A percentile compares a stretch with the other conserved stretches of the same genome.
Conservation (phyloP, 495 filamentous ascomycete genomes). For the Penicillium daleae region DNA sequence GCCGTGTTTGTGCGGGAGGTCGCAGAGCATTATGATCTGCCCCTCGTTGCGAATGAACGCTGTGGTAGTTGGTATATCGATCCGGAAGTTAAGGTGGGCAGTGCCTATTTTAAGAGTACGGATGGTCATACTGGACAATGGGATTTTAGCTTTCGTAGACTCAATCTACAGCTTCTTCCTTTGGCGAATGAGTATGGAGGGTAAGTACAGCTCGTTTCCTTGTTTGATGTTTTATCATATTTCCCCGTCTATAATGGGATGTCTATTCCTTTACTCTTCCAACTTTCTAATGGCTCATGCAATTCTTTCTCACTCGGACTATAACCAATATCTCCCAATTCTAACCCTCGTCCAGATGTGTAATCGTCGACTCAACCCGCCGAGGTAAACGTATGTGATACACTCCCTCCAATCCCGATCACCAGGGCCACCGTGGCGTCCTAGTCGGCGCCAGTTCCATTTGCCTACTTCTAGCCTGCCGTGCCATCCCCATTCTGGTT, state of each 20-base stretch:
- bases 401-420: background rate
- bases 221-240: background rate
- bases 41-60: constrained; percentile 89
- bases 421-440: background rate
- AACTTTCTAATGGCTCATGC: background rate
- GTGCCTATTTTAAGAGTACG: constrained; percentile 96
- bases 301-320: background rate
- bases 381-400: constrained; percentile 74
- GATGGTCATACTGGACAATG: constrained; percentile 91
- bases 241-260: background rate
- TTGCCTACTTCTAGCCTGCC: constrained; percentile 6
- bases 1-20: constrained; percentile 66
- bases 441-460: constrained; percentile 14
- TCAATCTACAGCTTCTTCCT: constrained; percentile 79
- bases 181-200: constrained; percentile 66
- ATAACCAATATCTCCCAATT: background rate
- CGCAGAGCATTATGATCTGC: constrained; percentile 58
- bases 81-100: constrained; percentile 63
- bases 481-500: constrained; percentile 7
- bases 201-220: constrained; percentile 45
- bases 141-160: constrained; percentile 79
- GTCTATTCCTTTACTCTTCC: background rate
- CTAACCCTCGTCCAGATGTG: constrained; percentile 58
- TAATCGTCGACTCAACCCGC: constrained; percentile 94
- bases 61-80: constrained; percentile 96